Evolutionary conservation across 169 alveolate genomes (phyloP).

Genomic region (Theileria parva): DNA sequence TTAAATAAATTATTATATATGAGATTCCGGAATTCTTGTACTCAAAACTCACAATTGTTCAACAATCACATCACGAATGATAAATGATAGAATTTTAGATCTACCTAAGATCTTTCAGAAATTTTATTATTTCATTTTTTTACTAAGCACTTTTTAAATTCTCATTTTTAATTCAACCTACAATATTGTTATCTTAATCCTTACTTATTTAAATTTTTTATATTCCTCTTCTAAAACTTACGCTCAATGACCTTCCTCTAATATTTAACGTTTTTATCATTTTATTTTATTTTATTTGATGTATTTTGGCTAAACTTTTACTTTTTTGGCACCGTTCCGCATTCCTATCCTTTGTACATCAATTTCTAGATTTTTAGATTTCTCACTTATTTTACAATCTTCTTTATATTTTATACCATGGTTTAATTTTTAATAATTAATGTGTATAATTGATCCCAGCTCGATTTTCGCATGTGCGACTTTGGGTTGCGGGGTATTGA

Average conservation of each 20-base stretch:
- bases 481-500: conserved; percentile 49
- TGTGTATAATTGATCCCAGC: conserved; percentile 61
- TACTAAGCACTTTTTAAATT: conserved; percentile 22
- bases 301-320: conserved; percentile 4
- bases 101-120: conserved; percentile 37
- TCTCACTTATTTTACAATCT: conserved; percentile 1
- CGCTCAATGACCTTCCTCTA: background rate
- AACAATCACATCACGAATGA: conserved; percentile 13
- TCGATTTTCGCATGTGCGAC: conserved; percentile 47
- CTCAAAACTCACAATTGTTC: background rate
- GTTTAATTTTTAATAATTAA: conserved; percentile 7
- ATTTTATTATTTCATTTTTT: conserved; percentile 38
- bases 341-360: conserved; percentile 6
- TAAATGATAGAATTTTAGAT: conserved; percentile 41
- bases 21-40: background rate
- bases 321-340: conserved; percentile 29
- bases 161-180: conserved; percentile 54
- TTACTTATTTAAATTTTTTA: conserved; percentile 37
- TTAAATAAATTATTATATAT: too few relatives aligned
- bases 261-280: background rate
- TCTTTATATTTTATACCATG: background rate
- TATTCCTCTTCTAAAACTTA: conserved; percentile 5
- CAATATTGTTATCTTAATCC: conserved; percentile 33
- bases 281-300: conserved; percentile 11
- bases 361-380: background rate